These are phyloP conservation scores for Botryotinia globosa DNA, from an alignment of 2,329 filamentous ascomycete species.

Conservation along the genomic window DNA sequence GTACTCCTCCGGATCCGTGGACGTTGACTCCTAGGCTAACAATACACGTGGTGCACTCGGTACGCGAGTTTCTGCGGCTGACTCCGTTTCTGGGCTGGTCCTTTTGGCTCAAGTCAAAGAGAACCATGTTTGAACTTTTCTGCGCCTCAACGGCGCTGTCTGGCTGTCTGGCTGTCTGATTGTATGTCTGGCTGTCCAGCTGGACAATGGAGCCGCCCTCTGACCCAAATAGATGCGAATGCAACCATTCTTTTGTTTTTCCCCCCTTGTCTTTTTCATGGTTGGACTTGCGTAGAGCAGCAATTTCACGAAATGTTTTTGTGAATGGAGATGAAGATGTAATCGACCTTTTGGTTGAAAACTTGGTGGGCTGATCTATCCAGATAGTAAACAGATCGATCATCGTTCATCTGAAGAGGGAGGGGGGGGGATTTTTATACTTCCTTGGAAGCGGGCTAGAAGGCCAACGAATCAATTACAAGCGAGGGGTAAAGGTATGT, in stretches of 20 bases:
- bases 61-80: neutral
- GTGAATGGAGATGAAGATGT: neutral
- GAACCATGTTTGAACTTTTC: neutral
- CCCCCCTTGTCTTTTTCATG: neutral
- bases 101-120: neutral
- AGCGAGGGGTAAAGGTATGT: neutral
- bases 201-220: neutral
- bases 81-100: slow-evolving; percentile 1
- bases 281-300: neutral
- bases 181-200: neutral
- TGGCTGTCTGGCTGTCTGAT: neutral
- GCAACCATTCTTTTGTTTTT: neutral
- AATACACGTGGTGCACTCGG: slow-evolving; percentile 5
- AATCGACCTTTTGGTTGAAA: neutral
- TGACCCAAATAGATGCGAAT: neutral
- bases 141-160: neutral
- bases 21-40: neutral
- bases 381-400: neutral
- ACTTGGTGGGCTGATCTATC: neutral
- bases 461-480: neutral
- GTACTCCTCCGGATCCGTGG: neutral
- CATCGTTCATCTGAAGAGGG: neutral
- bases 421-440: neutral
- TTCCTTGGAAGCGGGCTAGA: neutral
- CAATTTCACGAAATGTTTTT: neutral